A percentile compares a stretch with the other conserved stretches of the same genome.
Evolutionary conservation across 2,329 filamentous ascomycete species (phyloP).

Genomic region (Exophiala lecanii-corni): DNA sequence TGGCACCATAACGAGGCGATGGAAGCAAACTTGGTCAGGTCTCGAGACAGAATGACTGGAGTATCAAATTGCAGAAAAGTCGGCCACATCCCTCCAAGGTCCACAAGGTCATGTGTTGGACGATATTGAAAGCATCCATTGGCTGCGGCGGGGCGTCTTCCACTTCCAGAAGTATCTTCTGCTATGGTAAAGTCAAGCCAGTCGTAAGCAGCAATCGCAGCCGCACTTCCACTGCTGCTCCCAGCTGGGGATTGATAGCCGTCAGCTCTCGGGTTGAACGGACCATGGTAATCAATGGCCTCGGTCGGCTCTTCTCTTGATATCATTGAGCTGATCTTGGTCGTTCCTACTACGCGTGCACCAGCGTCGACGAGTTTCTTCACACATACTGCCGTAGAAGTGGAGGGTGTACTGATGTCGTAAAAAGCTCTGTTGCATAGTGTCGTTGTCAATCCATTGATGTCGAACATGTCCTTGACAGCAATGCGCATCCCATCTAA

Average conservation of each 20-base stretch:
- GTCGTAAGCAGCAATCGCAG: slow-evolving; percentile 37
- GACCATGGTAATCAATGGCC: slow-evolving; percentile 35
- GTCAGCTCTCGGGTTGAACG: slow-evolving; percentile 37
- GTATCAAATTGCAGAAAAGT: slow-evolving; percentile 7
- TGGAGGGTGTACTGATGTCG: slow-evolving; percentile 9
- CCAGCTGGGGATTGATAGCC: slow-evolving; percentile 32
- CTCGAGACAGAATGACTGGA: slow-evolving; percentile 5
- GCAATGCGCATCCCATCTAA: slow-evolving; percentile 18
- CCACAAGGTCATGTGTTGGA: slow-evolving; percentile 39
- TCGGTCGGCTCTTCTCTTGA: slow-evolving; percentile 14
- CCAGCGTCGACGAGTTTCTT: slow-evolving; percentile 19
- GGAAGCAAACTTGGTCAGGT: no score
- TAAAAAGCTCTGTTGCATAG: slow-evolving; percentile 16
- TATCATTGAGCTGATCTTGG: slow-evolving; percentile 17
- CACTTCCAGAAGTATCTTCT: slow-evolving; percentile 43
- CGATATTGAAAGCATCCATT: slow-evolving; percentile 44
- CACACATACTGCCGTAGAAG: slow-evolving; percentile 13
- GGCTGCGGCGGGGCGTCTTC: slow-evolving; percentile 41
- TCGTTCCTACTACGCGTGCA: slow-evolving; percentile 16
- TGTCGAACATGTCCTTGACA: slow-evolving; percentile 20
- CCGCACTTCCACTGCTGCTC: slow-evolving; percentile 25
- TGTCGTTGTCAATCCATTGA: slow-evolving; percentile 16
- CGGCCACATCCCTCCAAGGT: slow-evolving; percentile 3
- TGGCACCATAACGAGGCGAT: not conserved
- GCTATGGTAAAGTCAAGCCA: slow-evolving; percentile 40